Percentiles rank a stretch among this genome's conserved stretches.
phyloP scores from a whole-genome alignment of 2,329 filamentous ascomycete genomes.

The Cytospora chrysosperma region DNA sequence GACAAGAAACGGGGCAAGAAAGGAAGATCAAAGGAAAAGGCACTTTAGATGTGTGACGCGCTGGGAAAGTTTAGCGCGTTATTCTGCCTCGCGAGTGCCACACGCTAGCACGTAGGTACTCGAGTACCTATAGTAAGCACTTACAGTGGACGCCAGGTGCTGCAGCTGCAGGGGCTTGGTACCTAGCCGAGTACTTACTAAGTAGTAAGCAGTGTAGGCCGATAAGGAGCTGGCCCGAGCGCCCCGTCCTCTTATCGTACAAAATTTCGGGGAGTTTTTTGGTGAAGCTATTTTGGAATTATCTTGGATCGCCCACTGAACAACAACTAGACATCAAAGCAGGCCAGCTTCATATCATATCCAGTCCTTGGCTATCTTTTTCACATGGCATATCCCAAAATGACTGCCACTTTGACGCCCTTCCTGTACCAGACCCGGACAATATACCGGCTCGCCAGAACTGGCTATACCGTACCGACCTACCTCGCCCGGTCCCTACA shows the following conservation, averaged over 20 bases:
- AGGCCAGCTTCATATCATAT: no score
- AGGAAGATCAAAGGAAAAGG: constrained; percentile 1
- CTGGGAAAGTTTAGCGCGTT: neutral
- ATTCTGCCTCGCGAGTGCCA: constrained; percentile 18
- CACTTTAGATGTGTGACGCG: constrained; percentile 23
- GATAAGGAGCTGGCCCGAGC: constrained; percentile 14
- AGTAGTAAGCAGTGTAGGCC: no score
- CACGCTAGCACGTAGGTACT: constrained; percentile 18
- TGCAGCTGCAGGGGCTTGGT: neutral
- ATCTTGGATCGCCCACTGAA: neutral
- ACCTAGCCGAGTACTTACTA: no score
- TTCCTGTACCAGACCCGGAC: constrained; percentile 75
- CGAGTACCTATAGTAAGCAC: neutral
- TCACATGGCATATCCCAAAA: constrained; percentile 28
- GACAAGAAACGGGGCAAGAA: neutral
- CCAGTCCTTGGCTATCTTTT: no score
- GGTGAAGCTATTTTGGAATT: neutral
- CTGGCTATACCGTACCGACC: constrained; percentile 22
- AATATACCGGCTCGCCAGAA: constrained; percentile 28
- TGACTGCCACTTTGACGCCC: constrained; percentile 55
- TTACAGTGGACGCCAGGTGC: no score
- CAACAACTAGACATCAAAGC: no score
- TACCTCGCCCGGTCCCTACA: constrained; percentile 29
- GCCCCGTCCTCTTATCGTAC: constrained; percentile 10
- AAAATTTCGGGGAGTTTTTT: constrained; percentile 9